These are phyloP conservation scores for Aureoboletus auriporus DNA, from an alignment of 768 basidiomycete species.

Conservation along the genomic window DNA sequence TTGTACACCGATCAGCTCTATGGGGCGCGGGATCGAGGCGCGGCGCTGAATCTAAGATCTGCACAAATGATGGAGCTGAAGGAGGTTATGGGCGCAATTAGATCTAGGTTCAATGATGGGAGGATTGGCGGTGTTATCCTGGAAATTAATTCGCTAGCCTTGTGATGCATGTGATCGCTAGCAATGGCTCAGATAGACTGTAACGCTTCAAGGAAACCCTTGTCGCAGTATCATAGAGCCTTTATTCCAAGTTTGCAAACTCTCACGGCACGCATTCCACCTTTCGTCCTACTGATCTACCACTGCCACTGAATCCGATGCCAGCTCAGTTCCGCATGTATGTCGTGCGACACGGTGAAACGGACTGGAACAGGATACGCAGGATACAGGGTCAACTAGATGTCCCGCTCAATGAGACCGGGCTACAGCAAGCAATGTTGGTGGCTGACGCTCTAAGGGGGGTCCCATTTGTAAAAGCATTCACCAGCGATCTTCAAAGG, in stretches of 20 bases:
- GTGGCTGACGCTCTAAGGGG: conserved; percentile 52
- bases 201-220: too few species aligned
- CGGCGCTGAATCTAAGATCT: conserved; percentile 29
- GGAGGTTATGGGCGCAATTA: conserved; percentile 37
- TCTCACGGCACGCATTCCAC: not conserved
- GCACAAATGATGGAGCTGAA: conserved; percentile 40
- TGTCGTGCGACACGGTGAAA: conserved; percentile 77
- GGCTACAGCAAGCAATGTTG: conserved; percentile 53
- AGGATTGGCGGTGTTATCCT: conserved; percentile 48
- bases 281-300: not conserved
- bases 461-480: conserved; percentile 55
- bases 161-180: conserved; percentile 8
- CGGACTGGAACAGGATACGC: conserved; percentile 56
- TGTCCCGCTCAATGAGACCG: conserved; percentile 59
- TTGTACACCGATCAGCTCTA: conserved; percentile 40
- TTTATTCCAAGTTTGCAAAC: too few species aligned
- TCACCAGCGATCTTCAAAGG: conserved; percentile 68
- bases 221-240: too few species aligned
- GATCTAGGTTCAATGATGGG: conserved; percentile 52
- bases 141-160: conserved; percentile 45
- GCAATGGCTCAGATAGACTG: not conserved
- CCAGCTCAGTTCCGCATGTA: conserved; percentile 46
- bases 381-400: conserved; percentile 79
- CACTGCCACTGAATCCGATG: conserved; percentile 7
- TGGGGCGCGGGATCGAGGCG: conserved; percentile 37